phyloP scores from a whole-genome alignment of 495 filamentous ascomycete genomes.

The Penicillium atrosanguineum region DNA sequence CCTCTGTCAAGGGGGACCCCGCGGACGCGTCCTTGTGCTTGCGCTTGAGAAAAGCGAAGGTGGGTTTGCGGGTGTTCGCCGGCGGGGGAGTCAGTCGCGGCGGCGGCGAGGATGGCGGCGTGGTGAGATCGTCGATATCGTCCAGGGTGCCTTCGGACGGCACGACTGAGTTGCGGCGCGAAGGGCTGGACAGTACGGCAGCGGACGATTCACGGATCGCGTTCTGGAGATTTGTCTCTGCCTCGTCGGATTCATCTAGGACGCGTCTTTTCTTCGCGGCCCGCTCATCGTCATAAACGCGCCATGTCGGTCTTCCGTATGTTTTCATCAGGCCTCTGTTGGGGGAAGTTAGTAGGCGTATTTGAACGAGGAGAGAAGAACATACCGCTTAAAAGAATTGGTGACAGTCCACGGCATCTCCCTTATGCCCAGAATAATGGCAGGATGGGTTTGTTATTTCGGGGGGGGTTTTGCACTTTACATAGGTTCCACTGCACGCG shows the following conservation, averaged over 20 bases:
- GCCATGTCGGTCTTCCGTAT: conserved; percentile 49
- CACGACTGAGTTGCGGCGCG: conserved; percentile 46
- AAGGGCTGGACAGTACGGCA: conserved; percentile 49
- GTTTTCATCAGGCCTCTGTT: conserved; percentile 52
- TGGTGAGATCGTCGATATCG: conserved; percentile 46
- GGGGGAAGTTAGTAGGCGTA: not conserved
- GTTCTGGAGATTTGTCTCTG: conserved; percentile 47
- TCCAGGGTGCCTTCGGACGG: conserved; percentile 47
- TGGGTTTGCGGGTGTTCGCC: conserved; percentile 54
- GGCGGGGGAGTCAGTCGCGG: conserved; percentile 54
- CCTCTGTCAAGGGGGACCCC: conserved; percentile 47
- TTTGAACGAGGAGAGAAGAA: not conserved
- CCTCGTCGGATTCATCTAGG: conserved; percentile 42
- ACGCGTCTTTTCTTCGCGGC: conserved; percentile 50
- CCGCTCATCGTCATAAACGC: conserved; percentile 48
- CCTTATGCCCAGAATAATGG: conserved; percentile 10
- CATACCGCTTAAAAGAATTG: conserved; percentile 57
- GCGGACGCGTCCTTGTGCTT: conserved; percentile 42
- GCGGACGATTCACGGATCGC: conserved; percentile 50
- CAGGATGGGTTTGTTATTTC: conserved; percentile 15
- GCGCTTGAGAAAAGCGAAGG: conserved; percentile 54
- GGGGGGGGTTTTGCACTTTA: conserved; percentile 24
- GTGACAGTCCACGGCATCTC: conserved; percentile 57
- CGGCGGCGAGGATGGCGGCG: conserved; percentile 53
- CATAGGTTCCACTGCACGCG: conserved; percentile 31